Evolutionary conservation across 2,329 filamentous ascomycete species (phyloP), one percentile per base, ranked within the genome.

Genomic region (Trichoderma sp.): DNA sequence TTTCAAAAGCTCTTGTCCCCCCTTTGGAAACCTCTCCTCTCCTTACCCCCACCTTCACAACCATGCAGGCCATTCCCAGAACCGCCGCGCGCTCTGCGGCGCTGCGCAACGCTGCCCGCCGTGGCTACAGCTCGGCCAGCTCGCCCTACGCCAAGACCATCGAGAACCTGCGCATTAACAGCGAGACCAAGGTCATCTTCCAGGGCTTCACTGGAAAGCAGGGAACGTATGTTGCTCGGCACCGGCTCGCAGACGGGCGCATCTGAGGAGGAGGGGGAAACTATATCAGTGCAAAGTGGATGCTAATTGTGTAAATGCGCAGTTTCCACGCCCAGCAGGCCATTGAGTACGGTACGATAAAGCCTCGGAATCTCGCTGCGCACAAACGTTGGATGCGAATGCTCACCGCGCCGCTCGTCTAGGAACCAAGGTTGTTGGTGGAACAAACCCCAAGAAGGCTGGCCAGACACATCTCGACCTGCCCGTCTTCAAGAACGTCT

Each of bases 381-480:
- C 70, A 69, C 68, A 49, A 49, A 51, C 7, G 59, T 60, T 49
- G 66, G 46, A 37, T 21, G 34, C 39, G 24, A 56, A 14, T 24
- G 69, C 77, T 79, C 69, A 79, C 66, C 14, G 32, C 63, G 39
- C 60, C 30, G 30, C 26, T 32, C 24, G 66, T 71, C 39, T 69
- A 96, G 93, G 95, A 81, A 99, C 96, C 77, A 95, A 97, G 81
- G 93, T 99, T 74, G 94, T 99, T 74, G 96, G 96, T 81, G 96
- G 96, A 79, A 98, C 95, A 79, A 98, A 98, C 86, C 96, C 96
- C 80, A 98, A 97, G 88, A 99, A 99, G 87, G 96, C 96, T 74
- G 96, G 96, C 78, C 84, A 88, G 77, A 90, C 89, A 79, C 96
- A 99, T 83, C 89, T 99, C 72, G 93, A 90, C 79, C 91, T 91